phyloP scores from a whole-genome alignment of 148 eudicot species.

The Pharnaceum exiguum region DNA sequence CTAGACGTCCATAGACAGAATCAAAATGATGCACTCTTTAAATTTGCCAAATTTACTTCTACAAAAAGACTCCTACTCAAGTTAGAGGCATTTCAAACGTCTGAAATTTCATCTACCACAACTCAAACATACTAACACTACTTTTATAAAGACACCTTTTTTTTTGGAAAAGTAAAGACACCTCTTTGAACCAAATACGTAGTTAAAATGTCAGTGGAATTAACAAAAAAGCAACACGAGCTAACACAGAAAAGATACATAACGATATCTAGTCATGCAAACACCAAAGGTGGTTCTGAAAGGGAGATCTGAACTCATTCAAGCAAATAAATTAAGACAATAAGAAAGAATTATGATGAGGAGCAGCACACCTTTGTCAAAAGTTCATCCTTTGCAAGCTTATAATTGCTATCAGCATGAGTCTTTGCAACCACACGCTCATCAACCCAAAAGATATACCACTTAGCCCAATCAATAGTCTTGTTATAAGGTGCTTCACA shows the following conservation, averaged over 20 bases:
- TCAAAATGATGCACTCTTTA: too few species aligned
- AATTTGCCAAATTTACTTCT: too few species aligned
- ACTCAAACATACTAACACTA: too few species aligned
- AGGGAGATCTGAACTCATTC: too few species aligned
- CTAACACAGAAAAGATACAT: neutral
- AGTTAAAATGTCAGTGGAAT: neutral
- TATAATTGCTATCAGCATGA: conserved; percentile 83
- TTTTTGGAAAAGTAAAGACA: neutral
- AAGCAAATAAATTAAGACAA: neutral
- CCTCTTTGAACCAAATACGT: neutral
- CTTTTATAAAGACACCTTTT: neutral
- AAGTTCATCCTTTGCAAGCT: conserved; percentile 71
- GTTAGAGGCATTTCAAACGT: too few species aligned
- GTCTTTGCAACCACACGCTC: conserved; percentile 84
- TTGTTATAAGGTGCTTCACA: conserved; percentile 77
- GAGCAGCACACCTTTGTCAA: conserved; percentile 63
- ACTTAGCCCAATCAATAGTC: conserved; percentile 88
- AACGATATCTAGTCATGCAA: too few species aligned
- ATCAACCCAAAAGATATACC: conserved; percentile 90
- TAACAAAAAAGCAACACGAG: neutral
- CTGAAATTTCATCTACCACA: too few species aligned
- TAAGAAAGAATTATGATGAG: neutral
- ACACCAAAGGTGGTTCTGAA: conserved; percentile 1
- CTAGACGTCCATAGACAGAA: too few species aligned
- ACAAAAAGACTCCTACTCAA: too few species aligned